Percentiles rank a stretch among this genome's conserved stretches.
phyloP scores from a whole-genome alignment of 176 grass and related monocot species.

The Musa acuminata region DNA sequence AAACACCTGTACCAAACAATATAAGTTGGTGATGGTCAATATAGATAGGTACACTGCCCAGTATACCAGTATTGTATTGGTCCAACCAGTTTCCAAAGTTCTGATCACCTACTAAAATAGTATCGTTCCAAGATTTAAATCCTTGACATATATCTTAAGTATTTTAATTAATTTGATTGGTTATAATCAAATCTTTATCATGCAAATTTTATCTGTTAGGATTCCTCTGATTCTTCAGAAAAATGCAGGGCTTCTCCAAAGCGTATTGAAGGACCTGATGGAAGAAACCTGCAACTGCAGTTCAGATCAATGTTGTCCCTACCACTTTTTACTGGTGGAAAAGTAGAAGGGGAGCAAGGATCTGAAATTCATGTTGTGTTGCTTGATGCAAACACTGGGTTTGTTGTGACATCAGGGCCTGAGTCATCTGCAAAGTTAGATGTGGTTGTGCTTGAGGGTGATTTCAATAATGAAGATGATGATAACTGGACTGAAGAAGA shows the following conservation, averaged over 20 bases:
- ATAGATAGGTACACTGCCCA: no score
- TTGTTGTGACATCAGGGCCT: conserved; percentile 66
- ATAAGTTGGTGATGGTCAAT: no score
- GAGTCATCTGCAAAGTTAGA: conserved; percentile 88
- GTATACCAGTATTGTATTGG: no score
- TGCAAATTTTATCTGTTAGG: background rate
- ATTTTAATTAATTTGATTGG: no score
- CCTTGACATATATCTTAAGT: no score
- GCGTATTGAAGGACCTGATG: conserved; percentile 58
- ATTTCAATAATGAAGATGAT: conserved; percentile 92
- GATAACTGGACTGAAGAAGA: conserved; percentile 71
- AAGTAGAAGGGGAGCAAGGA: conserved; percentile 78
- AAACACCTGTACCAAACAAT: no score
- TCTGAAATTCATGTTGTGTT: conserved; percentile 78
- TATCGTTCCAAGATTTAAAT: no score
- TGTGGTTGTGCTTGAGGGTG: conserved; percentile 92
- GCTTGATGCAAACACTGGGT: conserved; percentile 37
- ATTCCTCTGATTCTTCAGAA: conserved; percentile 3
- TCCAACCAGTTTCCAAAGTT: no score
- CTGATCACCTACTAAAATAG: no score
- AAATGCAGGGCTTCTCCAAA: conserved; percentile 50
- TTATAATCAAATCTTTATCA: background rate
- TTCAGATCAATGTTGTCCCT: conserved; percentile 61
- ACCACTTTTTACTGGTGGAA: conserved; percentile 70
- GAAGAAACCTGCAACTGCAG: conserved; percentile 54